Base-by-base conservation (phyloP, 257 asterid genomes). In the Solanum gandarillasii region DNA sequence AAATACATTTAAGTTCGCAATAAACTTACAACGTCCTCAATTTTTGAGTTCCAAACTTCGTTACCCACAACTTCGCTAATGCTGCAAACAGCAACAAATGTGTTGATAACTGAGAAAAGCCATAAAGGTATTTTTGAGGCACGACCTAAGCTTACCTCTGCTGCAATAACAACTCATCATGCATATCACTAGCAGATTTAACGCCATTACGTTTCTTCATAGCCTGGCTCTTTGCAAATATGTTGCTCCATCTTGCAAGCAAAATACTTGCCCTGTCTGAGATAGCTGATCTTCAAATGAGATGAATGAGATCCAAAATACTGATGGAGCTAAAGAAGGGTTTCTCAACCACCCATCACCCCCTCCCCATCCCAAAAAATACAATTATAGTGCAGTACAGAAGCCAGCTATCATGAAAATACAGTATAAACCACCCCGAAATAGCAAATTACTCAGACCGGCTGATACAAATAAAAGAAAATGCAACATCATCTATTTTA, bases 241-340 rank as follows among this genome's bases (percentile, higher is more conserved):
- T 92, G 68, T 94, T 95, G 94, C 98, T 96, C 98, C 97, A 97
- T 87, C 91, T 94, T 31, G 95, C 88, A 86, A 97, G 91, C 81
- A 97, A 91, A 90, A 90, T 88, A 88, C 95, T 94, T 89, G 99
- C 98, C 97, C 98, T 97, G 97, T 94, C 92, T 88, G 99, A 93
- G 92, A 97, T 91, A 90, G 94, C 99, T 97, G 99, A 92, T 91
- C 93, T 93, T 94, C 95, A 94, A 94, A 97, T 93, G 92, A 94
- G 97, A 92, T 91, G 89, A 93, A 93, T 93, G 94, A 94, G 97
- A 86, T 86, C 86, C 83, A 82, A 86, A 65, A 87, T 55, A 82
- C 31, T 84, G 88, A 75, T 62, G 85, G 88, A 18, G 68, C 74
- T 86, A 52, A 48, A 52, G 74, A 48, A 86, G 85, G 29, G 58